Evolutionary conservation across 148 eudicot genomes (phyloP).

Genomic region (Cornus kousa): DNA sequence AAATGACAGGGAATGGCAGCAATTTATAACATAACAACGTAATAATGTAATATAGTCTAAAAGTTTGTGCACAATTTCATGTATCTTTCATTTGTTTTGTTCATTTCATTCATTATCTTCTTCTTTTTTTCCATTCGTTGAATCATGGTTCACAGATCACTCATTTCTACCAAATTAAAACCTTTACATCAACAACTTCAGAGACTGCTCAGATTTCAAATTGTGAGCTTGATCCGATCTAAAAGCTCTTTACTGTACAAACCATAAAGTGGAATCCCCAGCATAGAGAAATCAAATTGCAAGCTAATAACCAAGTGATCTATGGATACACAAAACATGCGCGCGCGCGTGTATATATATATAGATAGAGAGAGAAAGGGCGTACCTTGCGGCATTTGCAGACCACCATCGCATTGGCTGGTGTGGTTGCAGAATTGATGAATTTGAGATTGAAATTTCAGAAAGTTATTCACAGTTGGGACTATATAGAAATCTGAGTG

Average conservation of each 20-base stretch:
- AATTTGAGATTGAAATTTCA: slow-evolving; percentile 11
- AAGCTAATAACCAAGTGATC: background rate
- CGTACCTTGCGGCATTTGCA: slow-evolving; percentile 91
- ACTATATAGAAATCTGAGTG: background rate
- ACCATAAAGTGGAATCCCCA: background rate
- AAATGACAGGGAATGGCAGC: background rate
- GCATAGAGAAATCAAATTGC: background rate
- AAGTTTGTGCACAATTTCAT: background rate
- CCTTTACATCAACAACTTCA: background rate
- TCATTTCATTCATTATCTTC: background rate
- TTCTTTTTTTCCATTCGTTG: background rate
- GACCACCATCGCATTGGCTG: slow-evolving; percentile 71
- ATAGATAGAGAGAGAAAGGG: background rate
- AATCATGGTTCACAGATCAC: background rate
- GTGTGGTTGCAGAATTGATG: slow-evolving; percentile 9
- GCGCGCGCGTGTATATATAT: background rate
- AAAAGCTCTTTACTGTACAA: background rate
- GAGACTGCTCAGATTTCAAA: background rate
- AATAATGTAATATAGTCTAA: background rate
- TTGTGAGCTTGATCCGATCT: slow-evolving; percentile 5
- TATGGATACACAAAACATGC: background rate
- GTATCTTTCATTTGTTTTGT: no score
- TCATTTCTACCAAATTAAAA: background rate
- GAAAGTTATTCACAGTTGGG: background rate
- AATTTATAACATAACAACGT: background rate